Conservation (phyloP, 208 protist genomes). For the Crithidia sp. region DNA sequence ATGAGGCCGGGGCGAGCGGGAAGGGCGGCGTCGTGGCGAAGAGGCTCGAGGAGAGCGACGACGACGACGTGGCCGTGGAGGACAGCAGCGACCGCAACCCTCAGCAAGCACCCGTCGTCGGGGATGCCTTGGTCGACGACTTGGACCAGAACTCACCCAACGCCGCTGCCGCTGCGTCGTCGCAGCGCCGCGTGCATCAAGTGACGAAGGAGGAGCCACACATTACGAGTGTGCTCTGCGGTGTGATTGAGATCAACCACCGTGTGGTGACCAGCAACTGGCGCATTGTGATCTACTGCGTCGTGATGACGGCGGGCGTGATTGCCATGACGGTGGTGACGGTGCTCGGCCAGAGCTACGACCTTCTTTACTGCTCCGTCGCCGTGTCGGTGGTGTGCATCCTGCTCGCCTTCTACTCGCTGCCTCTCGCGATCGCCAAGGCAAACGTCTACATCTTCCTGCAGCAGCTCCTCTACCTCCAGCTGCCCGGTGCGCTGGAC, state of each 20-base stretch:
- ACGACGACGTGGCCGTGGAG: neutral
- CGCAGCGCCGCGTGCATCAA: slow-evolving; percentile 9
- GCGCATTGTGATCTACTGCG: slow-evolving; percentile 37
- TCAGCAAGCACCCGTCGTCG: neutral
- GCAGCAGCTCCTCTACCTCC: slow-evolving; percentile 49
- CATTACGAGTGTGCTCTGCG: slow-evolving; percentile 22
- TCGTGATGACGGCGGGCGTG: slow-evolving; percentile 40
- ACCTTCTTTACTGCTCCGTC: slow-evolving; percentile 40
- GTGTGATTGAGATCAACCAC: slow-evolving; percentile 37
- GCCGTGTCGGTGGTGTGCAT: slow-evolving; percentile 29
- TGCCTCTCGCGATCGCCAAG: slow-evolving; percentile 48
- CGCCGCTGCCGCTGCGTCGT: too few species aligned
- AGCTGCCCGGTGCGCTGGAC: slow-evolving; percentile 60
- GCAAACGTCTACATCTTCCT: slow-evolving; percentile 35
- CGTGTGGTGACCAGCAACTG: slow-evolving; percentile 35
- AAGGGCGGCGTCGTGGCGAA: slow-evolving; percentile 1
- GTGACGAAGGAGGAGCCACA: slow-evolving; percentile 8
- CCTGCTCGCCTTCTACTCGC: slow-evolving; percentile 31
- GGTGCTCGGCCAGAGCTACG: slow-evolving; percentile 36
- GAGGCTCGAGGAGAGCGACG: neutral
- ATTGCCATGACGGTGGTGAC: slow-evolving; percentile 42
- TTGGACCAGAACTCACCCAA: neutral
- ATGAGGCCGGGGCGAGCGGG: neutral
- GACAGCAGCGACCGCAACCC: neutral
- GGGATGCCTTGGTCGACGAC: slow-evolving; percentile 8